Base-by-base conservation (phyloP, 164 flowering plant species). In the Vitis rupestris region DNA sequence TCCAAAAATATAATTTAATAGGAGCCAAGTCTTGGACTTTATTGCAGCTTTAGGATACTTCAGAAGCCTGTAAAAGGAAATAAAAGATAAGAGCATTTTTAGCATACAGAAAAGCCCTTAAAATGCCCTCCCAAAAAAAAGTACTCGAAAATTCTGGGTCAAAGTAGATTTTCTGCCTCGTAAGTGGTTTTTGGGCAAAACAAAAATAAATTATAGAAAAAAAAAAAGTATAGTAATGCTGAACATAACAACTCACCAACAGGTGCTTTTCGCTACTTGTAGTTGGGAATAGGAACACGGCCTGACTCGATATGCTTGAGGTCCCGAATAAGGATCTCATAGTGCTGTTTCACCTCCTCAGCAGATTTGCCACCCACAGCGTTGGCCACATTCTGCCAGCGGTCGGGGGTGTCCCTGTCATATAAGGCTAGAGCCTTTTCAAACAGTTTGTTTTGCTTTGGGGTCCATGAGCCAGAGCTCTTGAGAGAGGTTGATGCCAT, bases 401-500 rank as follows among this genome's bases (percentile, higher is more conserved):
- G 76, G 52, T 82, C 85, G 3, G 81, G 81, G 27, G 82, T 82
- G 71, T 83, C 86, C 73, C 72, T 75, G 47, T 83, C 86, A 17
- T 66, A 83, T 65, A 67, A 30, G 50, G 86, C 86, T 3, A 83
- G 68, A 10, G 86, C 86, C 68, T 64, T 71, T 37, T 83, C 86
- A 55, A 83, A 83, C 61, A 50, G 64, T 48, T 83, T 83, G 77
- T 83, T 83, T 49, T 83, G 73, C 50, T 77, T 70, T 10, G 74
- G 54, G 12, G 86, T 83, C 84, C 86, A 83, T 44, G 79, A 54
- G 10, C 44, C 44, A 31, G 78, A 74, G 11, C 70, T 30, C 1
- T 63, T 37, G 16, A 66, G 66, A 59, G 81, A 78, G 76, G 74
- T 78, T 37, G 81, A 78, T 8, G 80, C 79, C 84, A 81, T 78